Base-by-base conservation (phyloP, 306 rosid species). In the Rubus idaeus region DNA sequence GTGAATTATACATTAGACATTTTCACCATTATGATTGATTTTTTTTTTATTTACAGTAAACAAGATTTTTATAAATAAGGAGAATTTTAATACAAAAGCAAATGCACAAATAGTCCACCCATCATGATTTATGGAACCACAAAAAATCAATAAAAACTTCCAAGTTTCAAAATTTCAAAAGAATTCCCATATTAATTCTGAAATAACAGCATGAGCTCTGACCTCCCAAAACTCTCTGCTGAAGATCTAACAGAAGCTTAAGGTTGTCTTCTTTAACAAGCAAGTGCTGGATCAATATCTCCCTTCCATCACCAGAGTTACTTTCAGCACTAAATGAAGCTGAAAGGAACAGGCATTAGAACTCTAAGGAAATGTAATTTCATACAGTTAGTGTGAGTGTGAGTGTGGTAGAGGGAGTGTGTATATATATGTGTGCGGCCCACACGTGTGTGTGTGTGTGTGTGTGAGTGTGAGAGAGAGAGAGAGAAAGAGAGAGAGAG, bases 281-380 rank as follows among this genome's bases (percentile, higher is more conserved):
- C 85, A 94, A 83, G 84, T 94, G 98, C 83, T 92, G 96, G 82
- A 92, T 96, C 93, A 92, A 80, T 74, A 94, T 76, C 84, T 91
- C 98, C 84, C 89, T 84, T 66, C 78, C 84, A 84, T 80, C 79
- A 76, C 83, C 88, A 73, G 81, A 79, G 74, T 73, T 73, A 78
- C 87, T 67, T 69, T 86, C 83, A 12, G 89, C 76, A 74, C 94
- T 82, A 80, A 81, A 83, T 2, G 88, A 84, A 75, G 93, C 98
- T 94, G 96, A 81, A 49, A 76, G 70, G 70, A 78, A 26, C 6
- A 58, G 17, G 70, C 51, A 10, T 80, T 82, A 74, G 10, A 76
- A 23, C 65, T 74, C 65, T 76, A 70, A 61, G 62, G 53, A 47
- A 41, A 65, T 16, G 52, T n/a, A 72, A 20, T 39, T n/a, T 5